Evolutionary conservation across 2,329 filamentous ascomycete genomes (phyloP).

Genomic region (Ramichloridium luteum): DNA sequence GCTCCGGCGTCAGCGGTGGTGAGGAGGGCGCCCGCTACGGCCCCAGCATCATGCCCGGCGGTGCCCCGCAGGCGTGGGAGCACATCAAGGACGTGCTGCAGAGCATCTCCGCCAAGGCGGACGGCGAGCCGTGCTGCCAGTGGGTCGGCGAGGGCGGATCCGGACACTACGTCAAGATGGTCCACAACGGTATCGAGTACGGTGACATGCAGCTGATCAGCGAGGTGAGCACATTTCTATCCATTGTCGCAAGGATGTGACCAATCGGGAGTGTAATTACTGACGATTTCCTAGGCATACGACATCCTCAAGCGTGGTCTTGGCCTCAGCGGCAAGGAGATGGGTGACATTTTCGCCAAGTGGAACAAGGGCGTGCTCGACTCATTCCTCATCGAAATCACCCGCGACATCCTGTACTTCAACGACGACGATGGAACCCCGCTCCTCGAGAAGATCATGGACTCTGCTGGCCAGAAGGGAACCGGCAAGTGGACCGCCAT

Average conservation of each 20-base stretch:
- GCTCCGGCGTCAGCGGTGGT: constrained; percentile 94
- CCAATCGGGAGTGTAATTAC: constrained; percentile 1
- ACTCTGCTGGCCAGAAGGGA: constrained; percentile 97
- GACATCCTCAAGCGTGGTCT: constrained; percentile 99
- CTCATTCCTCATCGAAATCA: constrained; percentile 99
- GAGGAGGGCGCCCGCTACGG: constrained; percentile 98
- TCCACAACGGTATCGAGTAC: constrained; percentile 99
- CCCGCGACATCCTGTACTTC: constrained; percentile 95
- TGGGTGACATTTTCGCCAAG: constrained; percentile 82
- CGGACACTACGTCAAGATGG: constrained; percentile 99
- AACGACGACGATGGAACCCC: constrained; percentile 86
- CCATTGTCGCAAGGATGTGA: neutral
- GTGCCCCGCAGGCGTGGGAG: constrained; percentile 95
- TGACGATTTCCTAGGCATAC: constrained; percentile 59
- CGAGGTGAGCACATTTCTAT: constrained; percentile 52
- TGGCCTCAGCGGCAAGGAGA: constrained; percentile 80
- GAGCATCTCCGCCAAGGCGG: constrained; percentile 92
- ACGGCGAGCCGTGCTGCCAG: constrained; percentile 94
- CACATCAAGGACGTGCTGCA: constrained; percentile 99
- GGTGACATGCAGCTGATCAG: constrained; percentile 99
- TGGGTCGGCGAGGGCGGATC: constrained; percentile 99
- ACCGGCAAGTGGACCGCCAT: constrained; percentile 99
- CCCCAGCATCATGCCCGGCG: constrained; percentile 96
- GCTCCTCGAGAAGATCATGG: constrained; percentile 96
- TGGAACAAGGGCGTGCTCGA: constrained; percentile 99